Base-by-base conservation (phyloP, 345 rosid species). In the Sisymbrium irio region DNA sequence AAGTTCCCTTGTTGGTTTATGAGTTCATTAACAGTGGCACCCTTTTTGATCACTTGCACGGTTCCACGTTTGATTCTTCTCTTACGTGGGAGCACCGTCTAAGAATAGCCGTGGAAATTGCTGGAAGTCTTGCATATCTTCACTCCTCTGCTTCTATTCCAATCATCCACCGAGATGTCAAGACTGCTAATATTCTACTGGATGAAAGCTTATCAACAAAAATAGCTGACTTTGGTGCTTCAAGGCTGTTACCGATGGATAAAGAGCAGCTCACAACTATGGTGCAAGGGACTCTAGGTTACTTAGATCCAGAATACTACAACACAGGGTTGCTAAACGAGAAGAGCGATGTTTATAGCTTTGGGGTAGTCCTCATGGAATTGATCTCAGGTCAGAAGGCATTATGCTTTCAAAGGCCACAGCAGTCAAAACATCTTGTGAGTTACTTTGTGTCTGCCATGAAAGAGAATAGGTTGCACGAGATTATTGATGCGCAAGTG, bases 331-430 rank as follows among this genome's bases (percentile, higher is more conserved):
- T 59, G 10, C 60, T 74, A 0, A 74, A 58, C 0, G 84, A 80
- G 7, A 86, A 85, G 60, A 86, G 87, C 7, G 86, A 86, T 66
- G 86, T 83, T 3, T 86, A 83, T 11, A 82, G 83, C 60, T 86
- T 86, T 14, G 85, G 87, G 2, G 81, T 84, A 10, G 77, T 86
- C 5, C 79, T 86, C 1, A 67, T 67, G 17, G 87, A 85, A 57
- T 53, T 85, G 0, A 36, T 83, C 5, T 72, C 83, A 0, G 59
- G 82, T 4, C 49, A 61, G 74, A 82, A 78, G 14, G 77, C 80
- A 10, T 18, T 83, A 53, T 65, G 71, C 7, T 71, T 75, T n/a
- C 67, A 62, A 3, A 14, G 62, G 18, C 73, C 72, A 0, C 82
- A 58, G 0, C 12, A 42, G 4, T 68, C 80, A 10, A 72, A 77